phyloP scores from a whole-genome alignment of 495 filamentous ascomycete species.

The Hyaloscypha hepaticicola region DNA sequence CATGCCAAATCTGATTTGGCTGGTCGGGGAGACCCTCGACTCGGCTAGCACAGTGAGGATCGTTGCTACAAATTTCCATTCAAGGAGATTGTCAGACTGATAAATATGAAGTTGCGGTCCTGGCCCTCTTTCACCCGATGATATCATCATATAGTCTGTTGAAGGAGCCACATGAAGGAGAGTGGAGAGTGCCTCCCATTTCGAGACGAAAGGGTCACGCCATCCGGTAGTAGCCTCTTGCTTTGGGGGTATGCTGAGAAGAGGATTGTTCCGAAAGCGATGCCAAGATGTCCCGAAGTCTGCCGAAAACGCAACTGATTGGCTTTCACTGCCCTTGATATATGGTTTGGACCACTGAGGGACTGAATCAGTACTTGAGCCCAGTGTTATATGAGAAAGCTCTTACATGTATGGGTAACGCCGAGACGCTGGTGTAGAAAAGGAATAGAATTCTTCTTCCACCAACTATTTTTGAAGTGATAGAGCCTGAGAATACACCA shows the following conservation, averaged over 20 bases:
- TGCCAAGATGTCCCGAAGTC: slow-evolving; percentile 36
- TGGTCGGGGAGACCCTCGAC: slow-evolving; percentile 27
- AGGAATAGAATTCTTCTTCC: slow-evolving; percentile 30
- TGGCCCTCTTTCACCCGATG: slow-evolving; percentile 32
- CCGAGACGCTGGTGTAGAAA: slow-evolving; percentile 37
- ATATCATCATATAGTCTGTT: slow-evolving; percentile 35
- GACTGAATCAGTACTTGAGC: background rate
- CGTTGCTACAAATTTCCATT: slow-evolving; percentile 34
- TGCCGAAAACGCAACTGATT: slow-evolving; percentile 36
- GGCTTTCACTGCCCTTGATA: slow-evolving; percentile 37
- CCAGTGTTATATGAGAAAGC: background rate
- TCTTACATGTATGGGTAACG: slow-evolving; percentile 33
- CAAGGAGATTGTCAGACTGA: slow-evolving; percentile 34
- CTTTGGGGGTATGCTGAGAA: slow-evolving; percentile 33
- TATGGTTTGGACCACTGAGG: slow-evolving; percentile 33
- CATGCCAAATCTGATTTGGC: slow-evolving; percentile 16
- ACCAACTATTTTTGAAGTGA: slow-evolving; percentile 18
- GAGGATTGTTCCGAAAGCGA: slow-evolving; percentile 35
- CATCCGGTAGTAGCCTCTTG: slow-evolving; percentile 33
- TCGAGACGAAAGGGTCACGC: slow-evolving; percentile 37
- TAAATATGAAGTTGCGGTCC: slow-evolving; percentile 37
- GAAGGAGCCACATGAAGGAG: slow-evolving; percentile 26
- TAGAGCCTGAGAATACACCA: slow-evolving; percentile 29
- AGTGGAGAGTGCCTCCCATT: slow-evolving; percentile 30
- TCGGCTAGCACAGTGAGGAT: slow-evolving; percentile 33